Percentiles rank a stretch among this genome's conserved stretches.
Conservation (phyloP, 2,329 filamentous ascomycete genomes). For the Helicocarpus griseus region DNA sequence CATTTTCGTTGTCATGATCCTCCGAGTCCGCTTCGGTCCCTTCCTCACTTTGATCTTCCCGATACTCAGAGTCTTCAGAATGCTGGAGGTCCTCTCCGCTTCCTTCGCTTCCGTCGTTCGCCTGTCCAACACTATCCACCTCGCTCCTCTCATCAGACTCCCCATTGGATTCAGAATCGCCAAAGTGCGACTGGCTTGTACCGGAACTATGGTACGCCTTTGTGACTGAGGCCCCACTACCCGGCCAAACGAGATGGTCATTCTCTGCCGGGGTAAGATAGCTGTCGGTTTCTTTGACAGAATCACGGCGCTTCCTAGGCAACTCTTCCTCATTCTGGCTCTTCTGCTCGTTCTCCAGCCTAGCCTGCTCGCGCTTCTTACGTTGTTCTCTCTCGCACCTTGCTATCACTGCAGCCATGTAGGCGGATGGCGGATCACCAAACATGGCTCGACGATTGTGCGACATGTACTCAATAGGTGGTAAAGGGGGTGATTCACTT, state of each 20-base stretch:
- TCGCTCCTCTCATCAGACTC: not conserved
- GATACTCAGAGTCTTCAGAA: no score
- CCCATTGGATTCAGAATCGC: conserved; percentile 2
- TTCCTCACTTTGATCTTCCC: not conserved
- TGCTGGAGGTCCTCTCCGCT: not conserved
- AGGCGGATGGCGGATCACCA: not conserved
- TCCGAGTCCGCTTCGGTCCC: not conserved
- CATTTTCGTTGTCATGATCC: not conserved
- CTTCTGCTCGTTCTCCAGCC: not conserved
- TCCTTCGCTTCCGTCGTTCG: not conserved
- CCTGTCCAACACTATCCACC: not conserved
- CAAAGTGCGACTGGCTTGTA: not conserved
- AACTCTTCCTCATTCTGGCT: not conserved
- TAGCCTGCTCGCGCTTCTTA: not conserved
- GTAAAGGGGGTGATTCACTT: not conserved
- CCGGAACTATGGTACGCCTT: not conserved
- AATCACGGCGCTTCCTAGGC: not conserved
- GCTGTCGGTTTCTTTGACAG: not conserved
- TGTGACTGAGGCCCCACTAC: not conserved
- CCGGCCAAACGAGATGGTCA: not conserved
- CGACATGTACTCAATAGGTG: conserved; percentile 1
- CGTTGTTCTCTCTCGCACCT: not conserved
- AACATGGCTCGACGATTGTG: not conserved
- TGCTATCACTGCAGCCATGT: conserved; percentile 1
- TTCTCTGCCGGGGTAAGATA: not conserved